These are phyloP conservation scores for Ascochyta fabae DNA, from an alignment of 2,329 filamentous ascomycete genomes.

Conservation along the genomic window DNA sequence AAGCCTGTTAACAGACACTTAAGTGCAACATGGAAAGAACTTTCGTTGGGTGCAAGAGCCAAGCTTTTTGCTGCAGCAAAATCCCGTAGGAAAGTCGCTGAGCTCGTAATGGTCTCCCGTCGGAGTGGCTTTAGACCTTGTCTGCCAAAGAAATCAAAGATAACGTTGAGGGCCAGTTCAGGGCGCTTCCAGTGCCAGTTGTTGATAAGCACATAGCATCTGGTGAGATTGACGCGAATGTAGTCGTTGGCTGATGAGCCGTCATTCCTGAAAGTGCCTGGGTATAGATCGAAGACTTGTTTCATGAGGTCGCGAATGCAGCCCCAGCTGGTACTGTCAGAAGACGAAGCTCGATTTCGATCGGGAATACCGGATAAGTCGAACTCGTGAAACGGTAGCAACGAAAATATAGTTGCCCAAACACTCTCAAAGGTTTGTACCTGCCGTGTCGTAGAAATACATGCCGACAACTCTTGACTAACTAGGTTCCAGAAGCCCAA, in stretches of 20 bases:
- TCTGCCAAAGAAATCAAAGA: constrained; percentile 67
- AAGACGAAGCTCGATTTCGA: constrained; percentile 50
- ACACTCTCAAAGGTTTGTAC: constrained; percentile 45
- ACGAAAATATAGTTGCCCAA: constrained; percentile 57
- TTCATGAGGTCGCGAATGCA: constrained; percentile 55
- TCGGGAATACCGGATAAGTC: constrained; percentile 57
- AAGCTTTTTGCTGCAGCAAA: constrained; percentile 54
- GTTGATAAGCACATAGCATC: constrained; percentile 61
- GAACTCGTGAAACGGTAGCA: constrained; percentile 62
- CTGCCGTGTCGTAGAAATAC: constrained; percentile 26
- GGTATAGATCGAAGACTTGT: constrained; percentile 57
- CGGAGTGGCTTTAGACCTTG: constrained; percentile 59
- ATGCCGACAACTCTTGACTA: constrained; percentile 41
- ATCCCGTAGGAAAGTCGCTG: constrained; percentile 61
- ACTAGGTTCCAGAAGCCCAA: constrained; percentile 55
- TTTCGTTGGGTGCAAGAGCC: constrained; percentile 56
- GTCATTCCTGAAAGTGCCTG: constrained; percentile 46
- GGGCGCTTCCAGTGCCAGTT: constrained; percentile 65
- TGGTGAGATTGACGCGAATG: constrained; percentile 57
- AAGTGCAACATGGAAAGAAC: constrained; percentile 65
- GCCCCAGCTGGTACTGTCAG: constrained; percentile 57
- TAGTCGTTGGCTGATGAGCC: constrained; percentile 62
- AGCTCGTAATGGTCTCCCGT: constrained; percentile 59
- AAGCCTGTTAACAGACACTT: constrained; percentile 63
- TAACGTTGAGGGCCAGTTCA: constrained; percentile 58